Conservation (phyloP, 1,284 basidiomycete species). For the Pseudomicrostroma phylloplanum region DNA sequence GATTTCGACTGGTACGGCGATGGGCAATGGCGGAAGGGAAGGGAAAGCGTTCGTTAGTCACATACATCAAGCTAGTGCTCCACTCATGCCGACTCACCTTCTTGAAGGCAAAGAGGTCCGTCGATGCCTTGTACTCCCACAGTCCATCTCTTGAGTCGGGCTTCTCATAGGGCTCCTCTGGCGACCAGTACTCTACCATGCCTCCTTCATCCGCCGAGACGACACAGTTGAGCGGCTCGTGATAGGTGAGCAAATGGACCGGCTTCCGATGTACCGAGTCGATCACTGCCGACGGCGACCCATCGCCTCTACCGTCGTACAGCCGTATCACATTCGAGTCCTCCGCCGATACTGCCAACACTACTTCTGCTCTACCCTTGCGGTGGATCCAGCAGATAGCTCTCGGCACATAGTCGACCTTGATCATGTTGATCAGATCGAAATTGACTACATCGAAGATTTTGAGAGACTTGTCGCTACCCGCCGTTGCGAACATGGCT, state of each 20-base stretch:
- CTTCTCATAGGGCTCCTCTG: constrained; percentile 70
- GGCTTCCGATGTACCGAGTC: constrained; percentile 74
- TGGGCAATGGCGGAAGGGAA: too few relatives aligned
- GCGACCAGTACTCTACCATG: constrained; percentile 97
- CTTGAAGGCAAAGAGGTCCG: constrained; percentile 96
- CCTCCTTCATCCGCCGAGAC: constrained; percentile 90
- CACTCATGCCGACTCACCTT: constrained; percentile 61
- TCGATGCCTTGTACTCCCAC: constrained; percentile 85
- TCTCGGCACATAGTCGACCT: constrained; percentile 74
- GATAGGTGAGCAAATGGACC: constrained; percentile 86
- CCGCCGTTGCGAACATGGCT: constrained; percentile 72
- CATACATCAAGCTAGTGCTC: neutral
- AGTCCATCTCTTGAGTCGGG: constrained; percentile 57
- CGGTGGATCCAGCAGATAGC: constrained; percentile 89
- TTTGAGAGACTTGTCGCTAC: constrained; percentile 60
- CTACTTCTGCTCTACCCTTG: constrained; percentile 74
- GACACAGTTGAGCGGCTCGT: constrained; percentile 79
- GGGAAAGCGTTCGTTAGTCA: neutral
- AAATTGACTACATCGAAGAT: constrained; percentile 97
- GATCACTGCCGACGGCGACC: constrained; percentile 67
- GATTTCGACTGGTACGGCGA: constrained; percentile 82
- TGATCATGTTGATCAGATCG: constrained; percentile 98
- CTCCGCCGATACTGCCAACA: constrained; percentile 83
- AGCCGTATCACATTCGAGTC: constrained; percentile 69
- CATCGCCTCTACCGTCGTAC: constrained; percentile 85